Evolutionary conservation across 73 alveolate species (phyloP), one percentile per base, ranked within the genome.

Genomic region (Symbiodinium pilosum): DNA sequence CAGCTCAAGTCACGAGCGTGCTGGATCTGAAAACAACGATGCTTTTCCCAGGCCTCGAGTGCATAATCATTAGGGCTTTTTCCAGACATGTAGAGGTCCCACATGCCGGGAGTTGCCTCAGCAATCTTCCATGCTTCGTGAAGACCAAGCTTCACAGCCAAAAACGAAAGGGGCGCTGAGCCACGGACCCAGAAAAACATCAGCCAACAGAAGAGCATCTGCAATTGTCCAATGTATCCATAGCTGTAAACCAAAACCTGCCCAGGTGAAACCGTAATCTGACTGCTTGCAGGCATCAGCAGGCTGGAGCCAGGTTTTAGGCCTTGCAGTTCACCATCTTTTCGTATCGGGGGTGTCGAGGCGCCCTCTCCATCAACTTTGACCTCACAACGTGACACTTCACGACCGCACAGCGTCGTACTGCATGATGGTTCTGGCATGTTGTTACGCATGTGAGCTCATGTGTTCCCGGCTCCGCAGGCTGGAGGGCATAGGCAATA

Each of bases 281-380:
- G n/a, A n/a, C n/a, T n/a, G n/a, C n/a, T n/a, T n/a, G 64, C 64
- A 47, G 16, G 68, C 30, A 54, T 6, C 30, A 11, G 32, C 7
- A 54, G 30, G 42, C 24, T 73, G 26, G 39, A 24, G 28, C 18
- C 39, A 73, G 2, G 30, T 32, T 20, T 3, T 1, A 38, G 20
- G 44, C 98, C 89, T 89, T 89, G 86, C 96, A 39, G 42, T 89
- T 89, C 77, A 89, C 96, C 96, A 89, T 89, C 96, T 89, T 89
- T 77, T 89, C 96, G 14, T 89, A 43, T 20, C 96, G 71, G n/a
- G 96, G 96, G 38, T 89, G 96, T 5, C 96, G 69, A 5, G 96
- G 96, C 28, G 47, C 81, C 44, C 96, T 68, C 51, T 89, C 88
- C 96, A 89, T 89, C 88, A 89, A 39, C 87, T 89, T 89, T 30